Percentiles rank a stretch among this genome's conserved stretches.
Conservation (phyloP, 208 protist species). For the Acanthamoeba lenticulata region DNA sequence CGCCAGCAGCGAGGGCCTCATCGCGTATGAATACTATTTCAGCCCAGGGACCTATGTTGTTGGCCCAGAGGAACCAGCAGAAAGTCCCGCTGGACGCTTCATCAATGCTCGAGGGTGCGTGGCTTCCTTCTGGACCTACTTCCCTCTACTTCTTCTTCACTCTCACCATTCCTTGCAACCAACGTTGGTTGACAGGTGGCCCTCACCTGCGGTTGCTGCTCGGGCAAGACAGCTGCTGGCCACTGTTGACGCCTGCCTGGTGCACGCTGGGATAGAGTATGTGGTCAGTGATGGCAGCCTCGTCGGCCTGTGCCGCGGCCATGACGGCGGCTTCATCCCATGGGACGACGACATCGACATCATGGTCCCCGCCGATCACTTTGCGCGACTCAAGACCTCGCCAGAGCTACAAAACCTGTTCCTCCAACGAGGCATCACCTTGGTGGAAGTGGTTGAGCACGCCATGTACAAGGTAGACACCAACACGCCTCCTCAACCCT, state of each 20-base stretch:
- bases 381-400: not conserved
- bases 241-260: not conserved
- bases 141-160: too few relatives aligned
- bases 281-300: not conserved
- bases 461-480: not conserved
- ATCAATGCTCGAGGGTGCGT: too few relatives aligned
- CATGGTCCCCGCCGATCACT: not conserved
- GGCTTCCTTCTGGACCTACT: too few relatives aligned
- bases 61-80: too few relatives aligned
- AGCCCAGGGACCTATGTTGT: too few relatives aligned
- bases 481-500: not conserved
- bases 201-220: not conserved
- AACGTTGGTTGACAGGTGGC: too few relatives aligned
- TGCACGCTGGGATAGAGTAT: not conserved
- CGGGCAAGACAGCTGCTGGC: not conserved
- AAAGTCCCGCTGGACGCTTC: too few relatives aligned
- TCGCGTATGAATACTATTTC: too few relatives aligned
- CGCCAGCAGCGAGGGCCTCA: too few relatives aligned
- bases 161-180: too few relatives aligned
- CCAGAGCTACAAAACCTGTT: not conserved
- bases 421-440: not conserved
- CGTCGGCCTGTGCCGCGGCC: not conserved
- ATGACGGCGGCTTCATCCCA: not conserved
- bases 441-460: not conserved
- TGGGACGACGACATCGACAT: constrained; percentile 14